Base-by-base conservation (phyloP, 495 filamentous ascomycete genomes). In the Penicillium atrosanguineum region DNA sequence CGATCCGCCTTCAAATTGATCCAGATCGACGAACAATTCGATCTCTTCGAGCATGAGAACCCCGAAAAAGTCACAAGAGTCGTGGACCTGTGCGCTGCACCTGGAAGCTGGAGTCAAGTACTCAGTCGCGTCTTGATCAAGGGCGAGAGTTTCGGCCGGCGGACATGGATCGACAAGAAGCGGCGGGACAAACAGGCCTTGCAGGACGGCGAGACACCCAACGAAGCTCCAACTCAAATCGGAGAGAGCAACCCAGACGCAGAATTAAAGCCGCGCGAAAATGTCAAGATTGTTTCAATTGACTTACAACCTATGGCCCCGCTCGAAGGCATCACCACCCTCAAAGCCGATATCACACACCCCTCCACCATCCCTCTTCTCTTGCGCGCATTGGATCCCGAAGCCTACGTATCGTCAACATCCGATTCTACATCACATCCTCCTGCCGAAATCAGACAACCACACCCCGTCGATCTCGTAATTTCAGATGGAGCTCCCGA, bases 311-410 rank as follows among this genome's bases (percentile, higher is more conserved):
- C 94, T 12, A 98, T 98, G 84, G 87, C 87, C 46, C 89, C 91
- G 2, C 78, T 98, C 5, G 86, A 93, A 29, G 94, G 94, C 49
- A 96, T 98, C 61, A 89, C 87, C 26, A 95, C 86, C 14, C 79
- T 97, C 39, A 85, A 90, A 65, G 94, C 93, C 16, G 94, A 98
- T 65, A 97, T 98, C 70, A 98, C 94, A 15, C 93, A 97, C 72
- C 93, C 94, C 1, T 91, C 89, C 18, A 98, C 94, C 3, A 87
- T 97, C 29, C 91, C 91, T 20, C 79, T 95, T 18, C 84, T 98
- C 15, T 78, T 96, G 14, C 82, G 83, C 52, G 92, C 93, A 7
- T 78, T 98, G 18, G 89, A 95, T 55, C 85, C 89, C 0, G 84
- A 87, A 44, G 83, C 83, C 53, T 87, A 85, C 44, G 79, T 82